A percentile compares a stretch with the other conserved stretches of the same genome.
phyloP scores from a whole-genome alignment of 148 eudicot genomes.

The Rhododendron griersonianum region DNA sequence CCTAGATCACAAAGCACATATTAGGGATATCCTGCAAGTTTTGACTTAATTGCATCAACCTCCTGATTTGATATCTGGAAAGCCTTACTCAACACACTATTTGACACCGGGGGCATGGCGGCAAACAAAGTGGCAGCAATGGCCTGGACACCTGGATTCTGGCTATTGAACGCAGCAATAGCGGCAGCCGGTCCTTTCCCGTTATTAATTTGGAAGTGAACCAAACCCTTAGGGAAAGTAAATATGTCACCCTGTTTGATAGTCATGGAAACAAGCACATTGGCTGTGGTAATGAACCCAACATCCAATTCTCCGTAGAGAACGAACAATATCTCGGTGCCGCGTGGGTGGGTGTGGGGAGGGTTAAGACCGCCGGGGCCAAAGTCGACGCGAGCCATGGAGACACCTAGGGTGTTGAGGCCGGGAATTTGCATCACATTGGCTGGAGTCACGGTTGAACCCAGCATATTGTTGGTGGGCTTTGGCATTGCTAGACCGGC shows the following conservation, averaged over 20 bases:
- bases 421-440: conserved; percentile 35
- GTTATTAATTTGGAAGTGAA: conserved; percentile 45
- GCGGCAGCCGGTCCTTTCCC: conserved; percentile 22
- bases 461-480: conserved; percentile 18
- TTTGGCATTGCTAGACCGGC: conserved; percentile 19
- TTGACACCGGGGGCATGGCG: conserved; percentile 7
- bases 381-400: conserved; percentile 39
- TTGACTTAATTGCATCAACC: conserved; percentile 11
- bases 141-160: conserved; percentile 18
- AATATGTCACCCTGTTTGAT: conserved; percentile 34
- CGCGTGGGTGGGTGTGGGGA: conserved; percentile 54
- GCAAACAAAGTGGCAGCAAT: conserved; percentile 14
- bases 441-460: conserved; percentile 32
- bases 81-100: conserved; percentile 13
- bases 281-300: conserved; percentile 39
- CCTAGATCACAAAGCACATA: background rate
- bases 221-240: conserved; percentile 31
- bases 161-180: conserved; percentile 39
- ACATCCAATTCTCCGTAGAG: conserved; percentile 35
- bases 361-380: conserved; percentile 43
- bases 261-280: conserved; percentile 25
- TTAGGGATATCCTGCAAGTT: background rate
- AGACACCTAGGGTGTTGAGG: conserved; percentile 44
- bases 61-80: conserved; percentile 8
- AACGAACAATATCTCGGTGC: conserved; percentile 36